Percentiles rank a stretch among this genome's conserved stretches.
Evolutionary conservation across 2,329 filamentous ascomycete species (phyloP).

Genomic region (Aspergillus sp.): DNA sequence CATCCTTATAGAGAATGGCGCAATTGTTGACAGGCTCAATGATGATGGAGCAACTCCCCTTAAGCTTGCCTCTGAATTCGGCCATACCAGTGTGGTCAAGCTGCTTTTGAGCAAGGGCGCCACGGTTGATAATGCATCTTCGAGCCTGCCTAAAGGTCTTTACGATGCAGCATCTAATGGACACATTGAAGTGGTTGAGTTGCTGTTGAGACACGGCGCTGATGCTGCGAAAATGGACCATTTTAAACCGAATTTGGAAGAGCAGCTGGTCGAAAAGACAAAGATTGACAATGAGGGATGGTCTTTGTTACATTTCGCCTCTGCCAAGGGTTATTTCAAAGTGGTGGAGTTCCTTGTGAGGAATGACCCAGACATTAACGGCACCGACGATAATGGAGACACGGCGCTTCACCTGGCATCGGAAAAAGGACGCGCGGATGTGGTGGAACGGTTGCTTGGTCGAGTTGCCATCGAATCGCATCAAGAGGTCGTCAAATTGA

Average conservation of each 20-base stretch:
- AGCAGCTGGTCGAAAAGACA: background rate
- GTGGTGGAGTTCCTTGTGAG: background rate
- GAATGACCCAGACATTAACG: background rate
- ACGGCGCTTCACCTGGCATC: constrained; percentile 3
- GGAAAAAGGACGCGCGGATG: background rate
- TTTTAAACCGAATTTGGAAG: background rate
- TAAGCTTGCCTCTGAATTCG: background rate
- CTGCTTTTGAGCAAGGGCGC: background rate
- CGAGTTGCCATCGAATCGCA: background rate
- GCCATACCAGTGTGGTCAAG: background rate
- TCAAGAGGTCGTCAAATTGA: background rate
- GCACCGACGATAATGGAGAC: background rate
- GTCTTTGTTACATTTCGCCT: too few species aligned
- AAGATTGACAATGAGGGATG: too few species aligned
- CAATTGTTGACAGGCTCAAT: background rate
- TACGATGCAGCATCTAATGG: background rate
- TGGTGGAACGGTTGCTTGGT: background rate
- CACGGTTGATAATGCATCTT: background rate
- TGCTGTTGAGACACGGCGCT: background rate
- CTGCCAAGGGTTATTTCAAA: background rate
- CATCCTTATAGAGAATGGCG: background rate
- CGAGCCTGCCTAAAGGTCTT: background rate
- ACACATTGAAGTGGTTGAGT: background rate
- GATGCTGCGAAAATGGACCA: background rate
- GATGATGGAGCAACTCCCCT: background rate